Conservation (phyloP, 371 early-diverging fungal species). For the Mortierella sp. region DNA sequence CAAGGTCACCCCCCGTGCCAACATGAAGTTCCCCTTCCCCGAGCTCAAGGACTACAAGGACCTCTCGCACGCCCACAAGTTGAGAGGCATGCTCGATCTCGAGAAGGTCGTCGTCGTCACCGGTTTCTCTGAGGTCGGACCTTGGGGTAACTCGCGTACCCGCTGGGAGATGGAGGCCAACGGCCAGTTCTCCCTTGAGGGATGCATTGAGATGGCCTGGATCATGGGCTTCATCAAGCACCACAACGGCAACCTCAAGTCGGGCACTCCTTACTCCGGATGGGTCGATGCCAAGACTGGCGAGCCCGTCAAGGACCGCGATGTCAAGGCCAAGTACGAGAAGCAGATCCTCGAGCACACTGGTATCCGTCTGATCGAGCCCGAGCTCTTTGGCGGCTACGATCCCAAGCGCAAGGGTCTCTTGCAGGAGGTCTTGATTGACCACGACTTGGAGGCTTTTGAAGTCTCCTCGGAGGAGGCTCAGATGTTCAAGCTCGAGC, state of each 20-base stretch:
- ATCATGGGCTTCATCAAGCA: constrained; percentile 96
- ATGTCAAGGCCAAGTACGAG: constrained; percentile 96
- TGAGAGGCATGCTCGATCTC: constrained; percentile 92
- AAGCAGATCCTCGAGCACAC: constrained; percentile 92
- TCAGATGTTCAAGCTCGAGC: constrained; percentile 88
- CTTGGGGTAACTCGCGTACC: constrained; percentile 94
- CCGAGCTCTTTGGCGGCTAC: constrained; percentile 92
- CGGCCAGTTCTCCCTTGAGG: constrained; percentile 96
- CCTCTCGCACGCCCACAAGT: constrained; percentile 78
- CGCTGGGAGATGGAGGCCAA: constrained; percentile 98
- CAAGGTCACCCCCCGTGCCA: constrained; percentile 89
- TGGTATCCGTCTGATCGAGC: constrained; percentile 96
- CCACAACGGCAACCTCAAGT: constrained; percentile 89
- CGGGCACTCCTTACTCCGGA: constrained; percentile 86
- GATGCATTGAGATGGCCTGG: constrained; percentile 98
- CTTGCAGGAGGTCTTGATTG: constrained; percentile 94
- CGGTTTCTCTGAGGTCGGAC: constrained; percentile 96
- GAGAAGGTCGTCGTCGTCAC: constrained; percentile 95
- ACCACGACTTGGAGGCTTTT: constrained; percentile 92
- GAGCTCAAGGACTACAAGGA: constrained; percentile 74
- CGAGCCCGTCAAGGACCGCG: constrained; percentile 93
- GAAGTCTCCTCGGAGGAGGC: constrained; percentile 95
- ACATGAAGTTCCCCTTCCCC: constrained; percentile 95
- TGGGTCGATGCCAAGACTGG: constrained; percentile 94
- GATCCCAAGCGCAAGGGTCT: constrained; percentile 91